Evolutionary conservation across 1,284 basidiomycete species (phyloP), one percentile per base, ranked within the genome.

Genomic region (Leccinum solheimii): DNA sequence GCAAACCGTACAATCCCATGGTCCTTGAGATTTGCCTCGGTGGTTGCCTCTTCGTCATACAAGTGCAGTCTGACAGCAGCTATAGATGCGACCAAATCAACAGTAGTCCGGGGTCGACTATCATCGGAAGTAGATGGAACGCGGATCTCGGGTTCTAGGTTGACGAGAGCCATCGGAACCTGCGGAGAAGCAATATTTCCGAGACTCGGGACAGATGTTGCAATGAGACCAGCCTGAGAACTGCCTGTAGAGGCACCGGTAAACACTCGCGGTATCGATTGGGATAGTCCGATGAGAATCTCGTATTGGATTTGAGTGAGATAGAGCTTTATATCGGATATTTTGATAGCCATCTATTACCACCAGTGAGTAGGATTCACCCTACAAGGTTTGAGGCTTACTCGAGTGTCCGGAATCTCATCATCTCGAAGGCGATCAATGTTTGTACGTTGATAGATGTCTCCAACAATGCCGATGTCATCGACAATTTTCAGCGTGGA

Each of bases 281-380:
- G 84, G 0, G 86, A 82, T 1, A 99, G 76, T 27, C 78, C 79
- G 67, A 98, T 83, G 32, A 98, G 77, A 52, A 94, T 81, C 51
- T 81, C 79, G 73, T 97, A 98, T 76, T 99, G 97, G n/a, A 83
- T 78, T 73, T 98, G 91, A 1, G 96, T 98, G 60, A 99, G 79
- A 66, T 92, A 86, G 64, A 99, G 79, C 68, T 91, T 91, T 72
- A 99, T 88, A 70, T 98, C 95, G 1, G 96, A 95, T 72, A 98
- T 88, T 64, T 86, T 86, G 56, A 95, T 78, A 5, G 80, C 72
- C 60, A 94, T 78, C 93, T 95, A 66, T 5, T 49, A 40, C 61
- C 26, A n/a, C 10, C 13, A 16, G 40, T 66, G 54, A 64, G 61
- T 30, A 54, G 34, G 16, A 52, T 51, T 55, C 58, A 57, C 26